Evolutionary conservation across 2,329 filamentous ascomycete genomes (phyloP).

Genomic region (Fusarium lyarnte): DNA sequence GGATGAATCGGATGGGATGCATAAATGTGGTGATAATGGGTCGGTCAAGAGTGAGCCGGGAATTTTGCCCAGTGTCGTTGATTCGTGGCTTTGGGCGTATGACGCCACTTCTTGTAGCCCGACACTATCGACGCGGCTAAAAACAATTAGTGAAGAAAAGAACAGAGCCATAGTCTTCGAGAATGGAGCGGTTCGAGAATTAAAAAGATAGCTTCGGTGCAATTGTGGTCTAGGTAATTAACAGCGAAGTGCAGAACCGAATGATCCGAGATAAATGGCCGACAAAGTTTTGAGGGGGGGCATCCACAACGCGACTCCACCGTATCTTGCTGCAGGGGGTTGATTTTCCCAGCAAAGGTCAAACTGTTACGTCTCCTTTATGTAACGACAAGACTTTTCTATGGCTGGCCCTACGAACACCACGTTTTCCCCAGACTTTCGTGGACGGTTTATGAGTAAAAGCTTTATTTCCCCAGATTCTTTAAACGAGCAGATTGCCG

Average conservation of each 20-base stretch:
- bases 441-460: neutral
- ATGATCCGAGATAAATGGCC: conserved; percentile 1
- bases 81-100: neutral
- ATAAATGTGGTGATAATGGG: neutral
- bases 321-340: neutral
- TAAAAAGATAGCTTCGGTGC: neutral
- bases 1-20: neutral
- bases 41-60: neutral
- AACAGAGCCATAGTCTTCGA: neutral
- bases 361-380: conserved; percentile 41
- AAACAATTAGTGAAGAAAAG: neutral
- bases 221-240: neutral
- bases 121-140: neutral
- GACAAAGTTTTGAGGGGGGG: neutral
- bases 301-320: neutral
- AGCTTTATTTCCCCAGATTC: conserved; percentile 27
- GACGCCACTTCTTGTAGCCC: neutral
- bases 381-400: conserved; percentile 38
- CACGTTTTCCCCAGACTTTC: conserved; percentile 36
- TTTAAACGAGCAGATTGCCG: conserved; percentile 1
- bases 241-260: neutral
- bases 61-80: neutral
- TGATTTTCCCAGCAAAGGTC: neutral
- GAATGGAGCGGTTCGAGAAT: neutral
- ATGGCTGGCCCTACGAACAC: conserved; percentile 26